Evolutionary conservation across 108 stramenopile genomes (phyloP), one percentile per base, ranked within the genome.

Genomic region (Cyclotella atomus): DNA sequence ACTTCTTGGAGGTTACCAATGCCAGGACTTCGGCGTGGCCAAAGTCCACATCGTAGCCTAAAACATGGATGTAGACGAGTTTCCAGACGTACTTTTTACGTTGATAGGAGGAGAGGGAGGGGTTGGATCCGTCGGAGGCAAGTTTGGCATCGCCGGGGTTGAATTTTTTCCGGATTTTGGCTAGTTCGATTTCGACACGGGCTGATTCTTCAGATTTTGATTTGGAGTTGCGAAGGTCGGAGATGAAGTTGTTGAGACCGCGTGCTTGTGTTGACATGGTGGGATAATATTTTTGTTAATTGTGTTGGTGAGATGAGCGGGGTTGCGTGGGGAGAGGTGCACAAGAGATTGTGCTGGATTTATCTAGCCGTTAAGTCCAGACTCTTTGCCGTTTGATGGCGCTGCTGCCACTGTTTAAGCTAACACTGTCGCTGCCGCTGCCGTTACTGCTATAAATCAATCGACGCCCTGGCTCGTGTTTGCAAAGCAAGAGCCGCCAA

Each of bases 81-180:
- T 99, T 99, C 98, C 98, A 99, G 34, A 98, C 96, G 82, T 99
- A 99, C 81, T 98, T 99, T 81, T 97, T 98, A 12, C 95, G 79
- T 62, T 97, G 89, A 74, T 99, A 99, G 34, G 91, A 85, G 35
- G 86, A 87, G 19, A 98, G 82, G 20, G 87, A 67, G 0, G 86
- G 89, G 52, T 95, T 89, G 66, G 76, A 79, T 4, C 91, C 93
- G 59, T 92, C 93, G 65, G 89, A 84, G 14, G 74, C 86, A 0
- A 73, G 60, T 38, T 91, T 71, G 68, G 91, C 76, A 32, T 86
- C 87, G 33, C 85, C 87, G n/a, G 91, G 83, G 34, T 93, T 89
- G 81, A 98, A 99, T 72, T 99, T 96, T 71, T 91, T 84, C n/a
- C 99, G 97, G 60, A 99, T 97, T 73, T 99, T 99, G 29, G 97